Percentiles rank a stretch among this genome's conserved stretches.
Conservation (phyloP, 108 stramenopile genomes). For the Nitzschia inconspicua region DNA sequence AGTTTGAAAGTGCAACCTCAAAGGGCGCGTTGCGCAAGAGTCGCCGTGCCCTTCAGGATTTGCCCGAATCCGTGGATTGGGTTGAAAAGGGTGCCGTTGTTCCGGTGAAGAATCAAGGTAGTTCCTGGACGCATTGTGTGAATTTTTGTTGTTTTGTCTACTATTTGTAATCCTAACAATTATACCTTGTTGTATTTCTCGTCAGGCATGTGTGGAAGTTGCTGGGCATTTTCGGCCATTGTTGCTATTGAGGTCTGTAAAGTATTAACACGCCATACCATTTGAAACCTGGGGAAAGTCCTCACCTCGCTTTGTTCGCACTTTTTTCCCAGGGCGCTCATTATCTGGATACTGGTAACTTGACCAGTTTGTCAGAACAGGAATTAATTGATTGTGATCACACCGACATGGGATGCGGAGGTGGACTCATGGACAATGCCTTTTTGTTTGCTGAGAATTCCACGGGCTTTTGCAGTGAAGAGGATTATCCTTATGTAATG, state of each 20-base stretch:
- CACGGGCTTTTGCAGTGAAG: slow-evolving; percentile 78
- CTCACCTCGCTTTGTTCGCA: too few species aligned
- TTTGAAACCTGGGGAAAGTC: too few species aligned
- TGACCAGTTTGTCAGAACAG: slow-evolving; percentile 80
- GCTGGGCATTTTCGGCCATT: slow-evolving; percentile 92
- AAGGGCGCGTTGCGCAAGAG: background rate
- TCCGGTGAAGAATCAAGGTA: slow-evolving; percentile 86
- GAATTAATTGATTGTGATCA: slow-evolving; percentile 87
- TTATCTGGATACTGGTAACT: slow-evolving; percentile 66
- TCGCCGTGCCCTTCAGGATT: background rate
- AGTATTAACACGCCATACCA: too few species aligned
- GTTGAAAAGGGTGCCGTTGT: slow-evolving; percentile 64
- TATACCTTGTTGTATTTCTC: background rate
- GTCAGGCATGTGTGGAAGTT: slow-evolving; percentile 72
- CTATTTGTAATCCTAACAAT: background rate
- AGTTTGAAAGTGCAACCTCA: background rate
- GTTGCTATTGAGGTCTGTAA: slow-evolving; percentile 89
- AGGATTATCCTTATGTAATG: slow-evolving; percentile 80
- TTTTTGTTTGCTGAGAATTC: slow-evolving; percentile 71
- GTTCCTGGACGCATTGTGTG: background rate
- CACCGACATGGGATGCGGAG: slow-evolving; percentile 72
- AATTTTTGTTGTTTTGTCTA: background rate
- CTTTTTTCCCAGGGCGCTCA: too few species aligned
- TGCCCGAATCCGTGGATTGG: slow-evolving; percentile 77
- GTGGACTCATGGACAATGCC: slow-evolving; percentile 75